Percentiles rank a stretch among this genome's conserved stretches.
These are phyloP conservation scores for Claviceps spartinae DNA, from an alignment of 2,329 filamentous ascomycete genomes.

Conservation along the genomic window DNA sequence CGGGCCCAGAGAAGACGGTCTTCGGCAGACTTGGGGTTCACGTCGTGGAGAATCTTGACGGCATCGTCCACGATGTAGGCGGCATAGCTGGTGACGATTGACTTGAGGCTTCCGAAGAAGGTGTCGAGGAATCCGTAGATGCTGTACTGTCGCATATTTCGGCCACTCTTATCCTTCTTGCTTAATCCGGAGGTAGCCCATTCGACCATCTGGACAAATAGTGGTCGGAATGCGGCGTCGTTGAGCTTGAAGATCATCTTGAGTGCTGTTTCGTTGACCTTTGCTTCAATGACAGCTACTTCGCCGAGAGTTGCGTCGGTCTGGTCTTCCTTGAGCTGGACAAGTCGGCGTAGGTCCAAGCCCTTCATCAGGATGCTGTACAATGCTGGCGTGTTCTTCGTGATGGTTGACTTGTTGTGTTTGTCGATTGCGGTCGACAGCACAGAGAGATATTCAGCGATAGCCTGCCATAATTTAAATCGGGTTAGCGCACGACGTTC, in stretches of 20 bases:
- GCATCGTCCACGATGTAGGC: slow-evolving; percentile 70
- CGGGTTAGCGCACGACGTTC: not conserved
- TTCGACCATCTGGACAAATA: slow-evolving; percentile 76
- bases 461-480: slow-evolving; percentile 32
- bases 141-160: slow-evolving; percentile 52
- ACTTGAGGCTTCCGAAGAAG: slow-evolving; percentile 80
- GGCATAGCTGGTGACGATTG: slow-evolving; percentile 85
- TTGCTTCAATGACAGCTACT: slow-evolving; percentile 47
- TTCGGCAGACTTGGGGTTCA: slow-evolving; percentile 33
- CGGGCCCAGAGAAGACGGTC: slow-evolving; percentile 51
- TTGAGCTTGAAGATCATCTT: slow-evolving; percentile 96
- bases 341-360: slow-evolving; percentile 52
- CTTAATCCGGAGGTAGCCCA: slow-evolving; percentile 54
- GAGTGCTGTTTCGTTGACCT: slow-evolving; percentile 57
- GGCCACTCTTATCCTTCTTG: slow-evolving; percentile 46
- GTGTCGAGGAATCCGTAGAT: slow-evolving; percentile 68
- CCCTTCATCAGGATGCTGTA: slow-evolving; percentile 47
- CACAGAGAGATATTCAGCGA: slow-evolving; percentile 54
- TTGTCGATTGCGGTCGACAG: slow-evolving; percentile 60
- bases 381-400: slow-evolving; percentile 59
- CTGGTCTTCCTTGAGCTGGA: slow-evolving; percentile 33
- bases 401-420: slow-evolving; percentile 64
- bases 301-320: slow-evolving; percentile 30
- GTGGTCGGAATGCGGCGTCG: slow-evolving; percentile 80
- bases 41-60: slow-evolving; percentile 43